phyloP scores from a whole-genome alignment of 148 eudicot genomes.

The Oxyria digyna region DNA sequence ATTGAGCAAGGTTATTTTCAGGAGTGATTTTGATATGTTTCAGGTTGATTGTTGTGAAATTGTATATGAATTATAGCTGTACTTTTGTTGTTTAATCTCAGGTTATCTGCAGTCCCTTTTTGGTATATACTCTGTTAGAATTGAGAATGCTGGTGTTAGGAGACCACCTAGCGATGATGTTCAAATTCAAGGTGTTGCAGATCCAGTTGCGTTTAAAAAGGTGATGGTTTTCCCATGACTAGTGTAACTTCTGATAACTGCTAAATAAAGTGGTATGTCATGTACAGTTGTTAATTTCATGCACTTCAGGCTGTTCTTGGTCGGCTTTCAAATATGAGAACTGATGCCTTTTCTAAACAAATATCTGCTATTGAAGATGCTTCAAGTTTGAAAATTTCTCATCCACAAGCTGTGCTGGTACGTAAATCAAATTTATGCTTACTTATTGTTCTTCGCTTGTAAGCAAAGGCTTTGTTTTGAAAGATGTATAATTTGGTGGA shows the following conservation, averaged over 20 bases:
- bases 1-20: conserved; percentile 57
- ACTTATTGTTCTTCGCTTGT: not conserved
- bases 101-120: conserved; percentile 77
- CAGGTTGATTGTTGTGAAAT: not conserved
- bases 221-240: conserved; percentile 16
- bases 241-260: not conserved
- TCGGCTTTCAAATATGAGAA: conserved; percentile 48
- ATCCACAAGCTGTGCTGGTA: conserved; percentile 43
- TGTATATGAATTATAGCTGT: not conserved
- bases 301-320: conserved; percentile 55
- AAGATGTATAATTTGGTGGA: not conserved
- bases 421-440: conserved; percentile 12
- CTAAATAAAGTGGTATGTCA: not conserved
- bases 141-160: conserved; percentile 75
- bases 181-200: conserved; percentile 62
- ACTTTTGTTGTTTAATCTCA: conserved; percentile 13
- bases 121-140: conserved; percentile 65
- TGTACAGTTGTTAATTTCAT: conserved; percentile 8
- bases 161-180: conserved; percentile 74
- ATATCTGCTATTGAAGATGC: conserved; percentile 34
- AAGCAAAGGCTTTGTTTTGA: not conserved
- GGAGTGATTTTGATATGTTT: not conserved
- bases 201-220: conserved; percentile 72
- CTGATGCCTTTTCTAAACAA: conserved; percentile 41
- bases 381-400: conserved; percentile 24